Base-by-base conservation (phyloP, 371 early-diverging fungal genomes). In the Mortierella sp. region DNA sequence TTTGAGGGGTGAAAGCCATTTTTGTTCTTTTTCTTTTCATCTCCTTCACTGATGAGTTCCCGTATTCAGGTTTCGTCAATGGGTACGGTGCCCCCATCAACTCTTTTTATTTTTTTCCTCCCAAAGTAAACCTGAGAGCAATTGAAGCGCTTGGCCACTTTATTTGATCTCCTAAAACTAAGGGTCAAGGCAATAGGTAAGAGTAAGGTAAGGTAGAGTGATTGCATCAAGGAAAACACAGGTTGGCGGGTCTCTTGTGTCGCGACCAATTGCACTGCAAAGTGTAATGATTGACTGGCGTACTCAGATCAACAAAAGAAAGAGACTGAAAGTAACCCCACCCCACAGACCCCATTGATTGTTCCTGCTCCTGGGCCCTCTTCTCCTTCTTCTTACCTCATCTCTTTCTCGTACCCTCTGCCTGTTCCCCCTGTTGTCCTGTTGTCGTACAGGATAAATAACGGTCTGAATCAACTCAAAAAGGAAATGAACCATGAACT, bases 391-490 rank as follows among this genome's bases (percentile, higher is more conserved):
- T 0, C 26, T 24, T 19, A 6, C 11, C 1, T 58, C 28, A 47
- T 47, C 47, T 7, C 47, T 3, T n/a, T n/a, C n/a, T n/a, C n/a
- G n/a, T n/a, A n/a, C n/a, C 31, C 60, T 14, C 31, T 60, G 8
- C 14, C 31, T 28, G 14, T n/a, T n/a, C n/a, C n/a, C n/a, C n/a
- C n/a, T n/a, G n/a, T n/a, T n/a, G n/a, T n/a, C 34, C 63, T 34
- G 50, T 24, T 42, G 68, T 68, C 68, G 9, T 42, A 68, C 68
- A 68, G 42, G 28, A 21, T 38, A 38, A 68, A 24, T 38, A 38
- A 68, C 68, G 24, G 63, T n/a, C 10, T n/a, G 58, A 63, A 31
- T 63, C 63, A 63, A 63, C 68, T 68, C 44, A 68, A 68, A 68
- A 68, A 68, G 42, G 68, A 68, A 68, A 68, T 68, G 68, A 68